Base-by-base conservation (phyloP, 2,329 filamentous ascomycete species). In the Fusarium sp. region DNA sequence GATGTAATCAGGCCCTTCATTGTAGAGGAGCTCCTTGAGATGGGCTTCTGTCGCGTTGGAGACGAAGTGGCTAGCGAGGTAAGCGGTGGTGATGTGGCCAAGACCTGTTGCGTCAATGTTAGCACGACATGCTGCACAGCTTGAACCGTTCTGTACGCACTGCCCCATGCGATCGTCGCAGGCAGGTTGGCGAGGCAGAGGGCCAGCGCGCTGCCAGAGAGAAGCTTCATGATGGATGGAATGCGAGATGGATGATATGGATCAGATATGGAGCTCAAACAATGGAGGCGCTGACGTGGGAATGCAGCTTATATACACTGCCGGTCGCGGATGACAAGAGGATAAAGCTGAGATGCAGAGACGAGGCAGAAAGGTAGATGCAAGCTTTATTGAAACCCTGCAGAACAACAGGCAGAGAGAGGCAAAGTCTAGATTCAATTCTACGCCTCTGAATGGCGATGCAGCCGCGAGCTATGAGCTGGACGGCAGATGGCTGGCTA, bases 61-160 rank as follows among this genome's bases (percentile, higher is more conserved):
- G 60, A 93, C 89, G 76, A 92, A 89, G 78, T 87, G 87, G 75
- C 86, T 87, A 13, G 91, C 91, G 25, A 93, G 79, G 78, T 91
- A 92, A 48, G 90, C 91, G 9, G 92, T 88, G 5, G 91, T 90
- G 77, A 92, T 90, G 80, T 93, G 91, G 2, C 91, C 91, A 65
- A 93, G 85, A 71, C 88, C 89, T 90, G 23, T 18, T 20, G 45
- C 35, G 10, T 48, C 35, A 16, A 23, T 60, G 66, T 75, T 59
- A 78, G 73, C 68, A 67, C 34, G 23, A 57, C 6, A 41, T 30
- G 52, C 16, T 27, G 27, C 27, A 35, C 45, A 27, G 52, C 25
- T n/a, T 11, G 23, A 54, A 32, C 43, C 20, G 56, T 58, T 32
- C 48, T 43, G 35, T 35, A 80, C 84, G 58, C 81, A 85, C 85